phyloP scores from a whole-genome alignment of 2,329 filamentous ascomycete species.

The Trichoderma arundinaceum region DNA sequence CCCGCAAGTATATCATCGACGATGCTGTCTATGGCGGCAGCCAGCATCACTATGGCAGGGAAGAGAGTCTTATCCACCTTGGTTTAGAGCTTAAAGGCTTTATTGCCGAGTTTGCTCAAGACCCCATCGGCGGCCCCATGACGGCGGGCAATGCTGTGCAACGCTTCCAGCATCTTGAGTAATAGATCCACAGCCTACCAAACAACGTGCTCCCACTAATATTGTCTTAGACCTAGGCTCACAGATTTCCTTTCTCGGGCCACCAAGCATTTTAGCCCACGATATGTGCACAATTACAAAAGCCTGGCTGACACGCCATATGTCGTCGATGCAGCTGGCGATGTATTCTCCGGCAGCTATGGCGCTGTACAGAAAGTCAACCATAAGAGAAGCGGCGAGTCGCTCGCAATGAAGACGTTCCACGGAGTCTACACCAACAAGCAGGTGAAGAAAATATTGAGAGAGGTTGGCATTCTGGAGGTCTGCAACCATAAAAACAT shows the following conservation, averaged over 20 bases:
- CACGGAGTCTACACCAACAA: neutral
- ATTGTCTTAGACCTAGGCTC: neutral
- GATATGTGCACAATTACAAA: neutral
- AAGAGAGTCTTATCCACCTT: neutral
- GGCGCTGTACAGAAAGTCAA: neutral
- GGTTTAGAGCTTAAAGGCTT: neutral
- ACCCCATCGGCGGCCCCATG: neutral
- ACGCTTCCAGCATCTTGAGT: neutral
- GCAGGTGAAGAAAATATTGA: conserved; percentile 8
- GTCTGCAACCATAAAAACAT: conserved; percentile 10
- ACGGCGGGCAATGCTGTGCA: neutral
- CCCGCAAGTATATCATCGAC: neutral
- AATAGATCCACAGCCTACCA: too few species aligned
- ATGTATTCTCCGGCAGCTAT: neutral
- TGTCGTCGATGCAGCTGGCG: neutral
- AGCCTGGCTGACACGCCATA: neutral
- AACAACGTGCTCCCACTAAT: neutral
- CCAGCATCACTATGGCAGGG: neutral
- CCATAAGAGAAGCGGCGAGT: neutral
- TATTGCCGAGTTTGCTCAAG: neutral
- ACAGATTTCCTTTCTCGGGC: neutral
- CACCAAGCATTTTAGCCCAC: neutral
- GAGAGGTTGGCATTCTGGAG: conserved; percentile 17
- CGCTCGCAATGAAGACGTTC: neutral
- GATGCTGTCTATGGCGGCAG: neutral